Conservation (phyloP, 1,284 basidiomycete species). For the Phellopilus nigrolimitatus region DNA sequence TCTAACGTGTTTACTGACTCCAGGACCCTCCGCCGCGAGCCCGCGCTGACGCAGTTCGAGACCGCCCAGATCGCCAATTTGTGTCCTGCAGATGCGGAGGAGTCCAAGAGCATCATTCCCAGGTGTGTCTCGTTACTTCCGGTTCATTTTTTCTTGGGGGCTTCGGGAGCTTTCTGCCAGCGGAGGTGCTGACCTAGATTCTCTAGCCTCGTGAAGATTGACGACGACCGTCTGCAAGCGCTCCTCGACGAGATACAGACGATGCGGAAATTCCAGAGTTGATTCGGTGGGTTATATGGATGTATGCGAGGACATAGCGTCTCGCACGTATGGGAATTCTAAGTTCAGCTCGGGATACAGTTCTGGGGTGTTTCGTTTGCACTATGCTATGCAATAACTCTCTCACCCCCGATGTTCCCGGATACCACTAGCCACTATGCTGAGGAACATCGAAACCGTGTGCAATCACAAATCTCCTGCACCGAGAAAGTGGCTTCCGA, state of each 20-base stretch:
- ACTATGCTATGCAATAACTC: no score
- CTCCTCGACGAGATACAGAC: conserved; percentile 85
- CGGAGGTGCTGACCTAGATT: no score
- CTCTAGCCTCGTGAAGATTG: conserved; percentile 74
- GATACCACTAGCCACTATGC: no score
- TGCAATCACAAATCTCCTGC: no score
- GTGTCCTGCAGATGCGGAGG: conserved; percentile 83
- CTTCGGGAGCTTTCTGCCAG: conserved; percentile 2
- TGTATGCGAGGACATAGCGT: conserved; percentile 12
- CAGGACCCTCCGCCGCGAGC: conserved; percentile 70
- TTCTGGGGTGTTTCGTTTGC: background rate
- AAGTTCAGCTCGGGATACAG: background rate
- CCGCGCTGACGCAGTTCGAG: conserved; percentile 83
- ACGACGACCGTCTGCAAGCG: conserved; percentile 79
- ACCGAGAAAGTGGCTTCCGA: no score
- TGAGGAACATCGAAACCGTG: no score
- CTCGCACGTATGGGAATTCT: conserved; percentile 9
- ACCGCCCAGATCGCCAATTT: conserved; percentile 90
- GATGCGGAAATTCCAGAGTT: conserved; percentile 84
- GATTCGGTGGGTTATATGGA: conserved; percentile 20
- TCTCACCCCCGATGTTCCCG: no score
- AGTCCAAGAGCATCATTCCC: conserved; percentile 87
- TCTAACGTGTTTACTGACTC: conserved; percentile 12
- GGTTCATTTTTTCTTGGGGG: background rate
- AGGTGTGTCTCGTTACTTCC: conserved; percentile 44